Percentiles rank a stretch among this genome's conserved stretches.
Evolutionary conservation across 257 asterid genomes (phyloP).

Genomic region (Solanum medicagineum): DNA sequence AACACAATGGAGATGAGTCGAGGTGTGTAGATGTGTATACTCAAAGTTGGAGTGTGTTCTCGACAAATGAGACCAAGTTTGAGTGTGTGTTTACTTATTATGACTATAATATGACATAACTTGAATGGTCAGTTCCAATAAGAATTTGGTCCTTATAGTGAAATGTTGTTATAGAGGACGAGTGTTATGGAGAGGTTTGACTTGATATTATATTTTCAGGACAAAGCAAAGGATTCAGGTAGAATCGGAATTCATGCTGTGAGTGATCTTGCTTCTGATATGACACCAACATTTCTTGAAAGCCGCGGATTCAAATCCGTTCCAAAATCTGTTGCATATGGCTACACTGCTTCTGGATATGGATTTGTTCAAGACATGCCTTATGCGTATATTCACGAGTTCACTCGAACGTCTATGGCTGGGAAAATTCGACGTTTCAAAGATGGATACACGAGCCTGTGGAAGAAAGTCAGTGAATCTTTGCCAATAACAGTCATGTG

Average conservation of each 20-base stretch:
- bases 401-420: conserved; percentile 75
- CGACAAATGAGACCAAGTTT: not conserved
- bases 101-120: not conserved
- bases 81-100: not conserved
- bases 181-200: not conserved
- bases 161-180: not conserved
- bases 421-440: conserved; percentile 73
- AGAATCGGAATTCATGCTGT: conserved; percentile 58
- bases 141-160: not conserved
- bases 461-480: conserved; percentile 47
- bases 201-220: conserved; percentile 22
- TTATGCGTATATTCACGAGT: conserved; percentile 69
- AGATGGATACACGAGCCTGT: conserved; percentile 68
- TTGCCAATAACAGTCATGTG: conserved; percentile 48
- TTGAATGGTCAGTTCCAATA: not conserved
- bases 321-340: conserved; percentile 72
- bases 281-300: conserved; percentile 53
- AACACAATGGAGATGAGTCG: not conserved
- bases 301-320: conserved; percentile 38
- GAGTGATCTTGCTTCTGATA: conserved; percentile 49
- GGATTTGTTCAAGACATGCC: conserved; percentile 81
- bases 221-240: conserved; percentile 56
- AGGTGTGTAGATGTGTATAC: not conserved
- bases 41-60: not conserved
- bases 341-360: conserved; percentile 83